A percentile compares a stretch with the other conserved stretches of the same genome.
Evolutionary conservation across 2,329 filamentous ascomycete genomes (phyloP).

Genomic region (Fusarium circinatum): DNA sequence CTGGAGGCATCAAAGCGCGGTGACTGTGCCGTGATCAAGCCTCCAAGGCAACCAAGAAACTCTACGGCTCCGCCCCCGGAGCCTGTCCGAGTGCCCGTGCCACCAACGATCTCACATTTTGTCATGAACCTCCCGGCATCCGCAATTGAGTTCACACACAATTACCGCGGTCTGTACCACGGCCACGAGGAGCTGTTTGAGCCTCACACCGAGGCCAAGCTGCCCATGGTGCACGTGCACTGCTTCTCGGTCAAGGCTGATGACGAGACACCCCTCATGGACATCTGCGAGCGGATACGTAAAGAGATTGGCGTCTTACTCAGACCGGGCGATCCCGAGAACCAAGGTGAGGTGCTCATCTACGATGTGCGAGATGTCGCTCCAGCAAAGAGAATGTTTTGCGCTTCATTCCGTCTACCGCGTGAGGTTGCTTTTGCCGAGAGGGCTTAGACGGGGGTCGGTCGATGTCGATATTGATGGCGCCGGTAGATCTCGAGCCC

Average conservation of each 20-base stretch:
- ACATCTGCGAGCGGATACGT: conserved; percentile 56
- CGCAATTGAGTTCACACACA: conserved; percentile 82
- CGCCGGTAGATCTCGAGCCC: conserved; percentile 25
- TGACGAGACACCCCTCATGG: conserved; percentile 71
- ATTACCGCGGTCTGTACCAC: conserved; percentile 78
- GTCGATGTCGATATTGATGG: conserved; percentile 7
- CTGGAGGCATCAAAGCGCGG: conserved; percentile 60
- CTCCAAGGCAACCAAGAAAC: conserved; percentile 52
- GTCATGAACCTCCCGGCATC: conserved; percentile 97
- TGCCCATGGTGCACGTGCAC: conserved; percentile 93
- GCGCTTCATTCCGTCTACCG: conserved; percentile 89
- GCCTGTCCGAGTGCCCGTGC: conserved; percentile 63
- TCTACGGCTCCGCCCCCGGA: conserved; percentile 51
- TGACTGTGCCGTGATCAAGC: conserved; percentile 64
- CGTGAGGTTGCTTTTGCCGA: conserved; percentile 80
- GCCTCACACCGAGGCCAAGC: conserved; percentile 64
- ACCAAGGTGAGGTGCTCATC: conserved; percentile 63
- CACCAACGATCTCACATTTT: conserved; percentile 86
- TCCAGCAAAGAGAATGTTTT: conserved; percentile 96
- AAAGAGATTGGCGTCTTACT: conserved; percentile 55
- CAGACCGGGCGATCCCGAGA: conserved; percentile 57
- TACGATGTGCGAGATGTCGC: conserved; percentile 86
- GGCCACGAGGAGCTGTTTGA: conserved; percentile 73
- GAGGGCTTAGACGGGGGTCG: conserved; percentile 35
- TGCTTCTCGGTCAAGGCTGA: conserved; percentile 89